Conservation (phyloP, 805 yeast genomes). For the Kazachstania kunashirensis region DNA sequence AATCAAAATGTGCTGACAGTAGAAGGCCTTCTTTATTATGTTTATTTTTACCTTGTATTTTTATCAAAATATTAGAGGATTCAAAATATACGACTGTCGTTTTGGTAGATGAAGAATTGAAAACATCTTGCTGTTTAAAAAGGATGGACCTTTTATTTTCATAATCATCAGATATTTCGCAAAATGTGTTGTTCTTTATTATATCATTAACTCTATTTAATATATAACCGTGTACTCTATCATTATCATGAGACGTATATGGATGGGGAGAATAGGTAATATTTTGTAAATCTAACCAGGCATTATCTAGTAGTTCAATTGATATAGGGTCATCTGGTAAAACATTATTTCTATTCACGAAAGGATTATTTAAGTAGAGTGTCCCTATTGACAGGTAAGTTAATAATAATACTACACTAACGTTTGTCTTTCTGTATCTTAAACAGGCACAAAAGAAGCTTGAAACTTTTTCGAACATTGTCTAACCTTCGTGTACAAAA, state of each 20-base stretch:
- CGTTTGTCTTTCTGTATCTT: conserved; percentile 65
- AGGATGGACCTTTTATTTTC: conserved; percentile 34
- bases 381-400: conserved; percentile 37
- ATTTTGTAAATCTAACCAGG: conserved; percentile 67
- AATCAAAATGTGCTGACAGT: conserved; percentile 79
- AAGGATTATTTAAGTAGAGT: conserved; percentile 26
- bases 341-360: conserved; percentile 8
- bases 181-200: conserved; percentile 20
- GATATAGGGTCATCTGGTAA: conserved; percentile 30
- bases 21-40: conserved; percentile 51
- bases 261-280: conserved; percentile 68
- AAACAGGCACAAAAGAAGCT: conserved; percentile 39
- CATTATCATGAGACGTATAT: conserved; percentile 68
- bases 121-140: conserved; percentile 43
- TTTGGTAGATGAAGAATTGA: conserved; percentile 33
- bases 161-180: conserved; percentile 32
- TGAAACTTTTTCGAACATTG: conserved; percentile 3
- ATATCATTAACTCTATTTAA: conserved; percentile 34
- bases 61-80: conserved; percentile 69
- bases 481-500: no score
- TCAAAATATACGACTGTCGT: conserved; percentile 64
- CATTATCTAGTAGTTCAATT: conserved; percentile 27
- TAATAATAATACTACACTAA: conserved; percentile 45
- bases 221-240: conserved; percentile 62
- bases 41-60: conserved; percentile 53